These are phyloP conservation scores for Monosporascus sp. DNA, from an alignment of 2,329 filamentous ascomycete species.

Conservation along the genomic window DNA sequence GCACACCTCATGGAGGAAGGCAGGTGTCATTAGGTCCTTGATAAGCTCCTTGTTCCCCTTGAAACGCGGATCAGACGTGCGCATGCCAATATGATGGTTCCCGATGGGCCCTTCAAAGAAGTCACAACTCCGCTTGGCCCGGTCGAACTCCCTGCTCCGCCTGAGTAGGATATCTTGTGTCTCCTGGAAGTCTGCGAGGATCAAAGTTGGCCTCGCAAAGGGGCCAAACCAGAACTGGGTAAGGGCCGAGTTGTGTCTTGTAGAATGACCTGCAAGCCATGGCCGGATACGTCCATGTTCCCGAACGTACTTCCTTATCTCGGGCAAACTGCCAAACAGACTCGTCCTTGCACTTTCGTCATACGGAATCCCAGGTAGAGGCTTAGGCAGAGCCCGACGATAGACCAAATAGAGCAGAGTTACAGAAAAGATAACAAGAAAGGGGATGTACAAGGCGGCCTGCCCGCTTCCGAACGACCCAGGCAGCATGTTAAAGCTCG, in stretches of 20 bases:
- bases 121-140: slow-evolving; percentile 16
- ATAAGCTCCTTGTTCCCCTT: slow-evolving; percentile 29
- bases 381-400: slow-evolving; percentile 19
- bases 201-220: slow-evolving; percentile 24
- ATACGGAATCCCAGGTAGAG: slow-evolving; percentile 26
- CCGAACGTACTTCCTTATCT: slow-evolving; percentile 9
- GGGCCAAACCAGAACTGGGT: slow-evolving; percentile 31
- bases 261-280: slow-evolving; percentile 11
- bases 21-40: slow-evolving; percentile 32
- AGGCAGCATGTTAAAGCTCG: background rate
- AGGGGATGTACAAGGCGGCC: background rate
- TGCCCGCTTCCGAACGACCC: background rate
- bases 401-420: slow-evolving; percentile 9
- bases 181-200: slow-evolving; percentile 29
- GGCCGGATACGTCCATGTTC: slow-evolving; percentile 6
- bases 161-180: slow-evolving; percentile 28
- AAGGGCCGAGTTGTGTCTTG: slow-evolving; percentile 19
- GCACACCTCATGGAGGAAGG: slow-evolving; percentile 25
- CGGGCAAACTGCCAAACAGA: slow-evolving; percentile 20
- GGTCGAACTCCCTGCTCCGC: slow-evolving; percentile 29
- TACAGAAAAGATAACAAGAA: background rate
- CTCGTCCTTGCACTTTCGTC: slow-evolving; percentile 12
- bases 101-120: slow-evolving; percentile 15
- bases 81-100: slow-evolving; percentile 30
- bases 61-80: slow-evolving; percentile 26